Percentiles rank a stretch among this genome's conserved stretches.
These are phyloP conservation scores for Melampsora abietis-canadensis DNA, from an alignment of 1,284 basidiomycete species.

Conservation along the genomic window DNA sequence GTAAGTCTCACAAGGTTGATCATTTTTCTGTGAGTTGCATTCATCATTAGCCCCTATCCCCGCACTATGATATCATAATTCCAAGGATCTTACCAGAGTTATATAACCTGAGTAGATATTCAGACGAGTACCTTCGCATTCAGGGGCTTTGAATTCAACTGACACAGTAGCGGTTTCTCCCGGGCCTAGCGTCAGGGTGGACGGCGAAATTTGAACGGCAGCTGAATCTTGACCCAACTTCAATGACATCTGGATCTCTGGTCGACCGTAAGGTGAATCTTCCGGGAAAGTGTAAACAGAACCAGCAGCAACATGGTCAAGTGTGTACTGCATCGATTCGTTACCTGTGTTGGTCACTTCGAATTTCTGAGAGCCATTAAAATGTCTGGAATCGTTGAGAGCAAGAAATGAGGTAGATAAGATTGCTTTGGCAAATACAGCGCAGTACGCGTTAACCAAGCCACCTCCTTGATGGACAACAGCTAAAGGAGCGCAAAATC, in stretches of 20 bases:
- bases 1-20: conserved; percentile 32
- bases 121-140: conserved; percentile 8
- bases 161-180: conserved; percentile 15
- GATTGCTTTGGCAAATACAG: conserved; percentile 35
- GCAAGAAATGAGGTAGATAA: conserved; percentile 27
- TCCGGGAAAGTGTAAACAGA: conserved; percentile 9
- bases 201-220: not conserved
- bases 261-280: conserved; percentile 17
- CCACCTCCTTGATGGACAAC: conserved; percentile 42
- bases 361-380: conserved; percentile 18
- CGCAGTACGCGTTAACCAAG: conserved; percentile 41
- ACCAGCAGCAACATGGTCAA: conserved; percentile 25
- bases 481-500: not conserved
- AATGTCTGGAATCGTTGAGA: conserved; percentile 25
- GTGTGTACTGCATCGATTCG: conserved; percentile 13
- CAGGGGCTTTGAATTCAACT: conserved; percentile 15
- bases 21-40: conserved; percentile 1
- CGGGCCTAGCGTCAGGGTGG: conserved; percentile 18
- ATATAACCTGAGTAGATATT: conserved; percentile 42
- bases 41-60: not conserved
- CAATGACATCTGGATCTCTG: conserved; percentile 6
- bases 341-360: conserved; percentile 13
- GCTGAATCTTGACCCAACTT: conserved; percentile 2
- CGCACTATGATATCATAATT: not conserved
- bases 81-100: conserved; percentile 17